These are phyloP conservation scores for Fusarium sororula DNA, from an alignment of 2,329 filamentous ascomycete species.

Conservation along the genomic window DNA sequence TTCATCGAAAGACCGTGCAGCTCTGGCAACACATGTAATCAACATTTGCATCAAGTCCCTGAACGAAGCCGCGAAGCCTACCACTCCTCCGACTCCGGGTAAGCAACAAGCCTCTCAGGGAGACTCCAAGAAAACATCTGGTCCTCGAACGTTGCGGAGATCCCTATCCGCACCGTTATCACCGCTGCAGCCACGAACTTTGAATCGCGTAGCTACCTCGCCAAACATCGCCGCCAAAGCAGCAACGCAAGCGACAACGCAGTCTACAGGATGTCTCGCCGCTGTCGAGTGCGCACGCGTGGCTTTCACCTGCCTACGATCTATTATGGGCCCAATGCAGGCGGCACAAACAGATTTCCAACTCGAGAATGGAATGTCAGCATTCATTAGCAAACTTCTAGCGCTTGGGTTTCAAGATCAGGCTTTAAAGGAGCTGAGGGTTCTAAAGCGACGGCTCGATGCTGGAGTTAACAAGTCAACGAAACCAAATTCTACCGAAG, in stretches of 20 bases:
- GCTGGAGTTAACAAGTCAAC: constrained; percentile 45
- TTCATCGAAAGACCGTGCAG: constrained; percentile 64
- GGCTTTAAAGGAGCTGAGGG: constrained; percentile 73
- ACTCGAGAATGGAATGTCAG: constrained; percentile 77
- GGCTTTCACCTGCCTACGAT: constrained; percentile 72
- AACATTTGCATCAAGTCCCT: constrained; percentile 76
- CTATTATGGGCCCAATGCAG: constrained; percentile 62
- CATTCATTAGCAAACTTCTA: constrained; percentile 73
- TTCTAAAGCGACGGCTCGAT: constrained; percentile 72
- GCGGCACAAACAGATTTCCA: constrained; percentile 70
- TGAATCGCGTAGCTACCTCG: constrained; percentile 68
- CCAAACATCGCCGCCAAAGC: constrained; percentile 52
- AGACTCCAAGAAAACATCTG: constrained; percentile 46
- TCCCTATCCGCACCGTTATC: constrained; percentile 68
- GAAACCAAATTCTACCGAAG: constrained; percentile 43
- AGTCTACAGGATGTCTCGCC: constrained; percentile 60
- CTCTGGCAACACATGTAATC: constrained; percentile 76
- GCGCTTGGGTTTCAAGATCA: constrained; percentile 71
- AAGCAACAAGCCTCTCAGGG: constrained; percentile 48
- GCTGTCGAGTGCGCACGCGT: constrained; percentile 74
- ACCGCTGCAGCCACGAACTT: constrained; percentile 67
- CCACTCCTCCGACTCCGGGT: constrained; percentile 45
- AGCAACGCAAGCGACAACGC: constrained; percentile 41
- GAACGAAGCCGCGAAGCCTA: constrained; percentile 69
- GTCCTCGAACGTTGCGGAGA: constrained; percentile 58